Evolutionary conservation across 768 basidiomycete genomes (phyloP), one percentile per base, ranked within the genome.

Genomic region (Rhodotorula kratochvilovae): DNA sequence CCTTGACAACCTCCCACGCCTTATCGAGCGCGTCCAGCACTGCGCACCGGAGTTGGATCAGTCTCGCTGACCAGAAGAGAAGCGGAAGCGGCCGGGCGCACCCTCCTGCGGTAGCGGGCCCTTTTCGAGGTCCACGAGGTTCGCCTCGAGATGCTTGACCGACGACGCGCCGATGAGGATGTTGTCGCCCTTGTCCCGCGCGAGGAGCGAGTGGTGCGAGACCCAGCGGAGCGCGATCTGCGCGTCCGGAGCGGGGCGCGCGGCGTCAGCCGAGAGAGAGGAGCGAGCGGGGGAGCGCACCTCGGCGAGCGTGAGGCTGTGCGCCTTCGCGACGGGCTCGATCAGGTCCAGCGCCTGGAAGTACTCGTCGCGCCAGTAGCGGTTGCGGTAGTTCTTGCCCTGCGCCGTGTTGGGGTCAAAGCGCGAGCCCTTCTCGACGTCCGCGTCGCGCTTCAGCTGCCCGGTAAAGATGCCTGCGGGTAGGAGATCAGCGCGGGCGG

Each of bases 131-230:
- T 87, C 85, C 25, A 80, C 51, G 27, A 86, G 71, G 74, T 86
- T 86, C 82, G 84, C 63, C 77, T 87, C 83, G 58, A 87, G 84
- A 74, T 89, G 87, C 42, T 81, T 80, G 72, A 85, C 60, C 68
- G 83, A 86, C 8, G 84, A 85, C 36, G 87, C 87, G n/a, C 87
- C 87, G 73, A 89, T 87, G 66, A 88, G 80, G 66, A 88, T 80
- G 33, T 84, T 78, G 73, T 86, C 85, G 19, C 84, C 83, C 35
- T 81, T 74, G 71, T 85, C 84, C 15, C 79, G 79, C 73, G 83
- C 81, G 75, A 84, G 76, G 50, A 80, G 75, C n/a, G 83, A 84
- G 76, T 86, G 85, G 76, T 85, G 83, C 43, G 81, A 80, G 62
- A 83, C 71, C 85, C 85, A 86, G 54, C 85, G 80, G 13, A 85